Evolutionary conservation across 768 basidiomycete genomes (phyloP), one percentile per base, ranked within the genome.

Genomic region (Mrakia hoshinonis): DNA sequence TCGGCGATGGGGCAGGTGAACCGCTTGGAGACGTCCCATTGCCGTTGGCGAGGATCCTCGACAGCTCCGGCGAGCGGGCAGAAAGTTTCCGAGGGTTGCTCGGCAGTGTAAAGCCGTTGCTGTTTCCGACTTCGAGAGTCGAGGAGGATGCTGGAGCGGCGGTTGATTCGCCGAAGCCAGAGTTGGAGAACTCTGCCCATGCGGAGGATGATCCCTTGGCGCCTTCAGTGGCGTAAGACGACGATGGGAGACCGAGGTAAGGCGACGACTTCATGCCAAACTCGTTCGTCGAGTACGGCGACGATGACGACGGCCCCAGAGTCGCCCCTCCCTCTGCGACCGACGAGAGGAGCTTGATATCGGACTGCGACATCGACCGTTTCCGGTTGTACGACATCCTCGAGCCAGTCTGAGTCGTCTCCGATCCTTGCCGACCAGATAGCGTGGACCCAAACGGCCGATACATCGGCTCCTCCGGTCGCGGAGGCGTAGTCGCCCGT

Each of bases 151-250:
- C 10, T 3, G 22, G 31, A 18, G 58, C 36, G 12, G 26, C 26
- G 10, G 26, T n/a, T 1, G 47, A 66, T 9, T 66, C 65, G 1
- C 65, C 65, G 29, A 66, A 66, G 9, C 65, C 65, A 29, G 47
- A 26, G 47, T 6, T 10, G 11, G 65, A 66, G 29, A 66, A 66
- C 31, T 66, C 47, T 0, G 65, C 51, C 65, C 65, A 66, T 18
- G 61, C 26, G 31, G 24, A 47, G 11, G 47, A 36, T n/a, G 65
- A 36, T 7, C n/a, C 13, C 31, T 43, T 22, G 2, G 48, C 26
- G 11, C 63, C 48, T n/a, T 65, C 20, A 22, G 15, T 15, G 65
- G 18, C 46, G 26, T 39, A 51, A 0, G 46, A 49, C 24, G 65
- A 13, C 4, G 47, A 29, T 1, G 47, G 48, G 22, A 49, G 10